Evolutionary conservation across 2,329 filamentous ascomycete genomes (phyloP), one percentile per base, ranked within the genome.

Genomic region (Aotearoamyces nothofagi): DNA sequence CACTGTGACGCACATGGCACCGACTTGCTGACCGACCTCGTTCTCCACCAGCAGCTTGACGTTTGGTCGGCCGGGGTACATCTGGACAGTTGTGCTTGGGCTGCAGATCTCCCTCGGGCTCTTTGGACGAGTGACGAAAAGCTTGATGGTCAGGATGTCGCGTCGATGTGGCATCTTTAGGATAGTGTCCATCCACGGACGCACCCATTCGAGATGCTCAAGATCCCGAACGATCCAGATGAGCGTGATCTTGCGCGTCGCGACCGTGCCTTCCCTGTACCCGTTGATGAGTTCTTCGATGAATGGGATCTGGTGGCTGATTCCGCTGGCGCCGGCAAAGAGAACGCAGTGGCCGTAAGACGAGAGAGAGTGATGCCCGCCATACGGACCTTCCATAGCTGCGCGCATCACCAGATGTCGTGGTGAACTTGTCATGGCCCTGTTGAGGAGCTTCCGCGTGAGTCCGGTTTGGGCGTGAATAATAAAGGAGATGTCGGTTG

Each of bases 181-280:
- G 30, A 96, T 56, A 31, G 60, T 54, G 40, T 78, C 69, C 67
- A 78, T 76, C 77, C 81, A 96, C 4, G 82, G 81, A 5, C 82
- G 72, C 34, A 92, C 80, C 87, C 90, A 96, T 52, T 93, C 83
- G 5, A 96, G 67, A 32, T 87, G 76, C 45, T 93, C 78, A 20
- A 79, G 78, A 31, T 84, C 82, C 36, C 90, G 82, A 39, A 96
- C 79, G 46, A 93, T 77, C 90, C 90, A 96, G 35, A 94, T 71
- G 5, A 96, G 70, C 1, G 78, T 81, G 26, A 96, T 58, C 22
- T 77, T 73, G 29, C 84, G 76, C 3, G 82, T 83, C 4, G 87
- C 84, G 20, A 84, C 73, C 1, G 74, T 84, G 34, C 72, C 69
- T 1, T 69, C 60, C 30, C 71, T 69, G 51, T 68, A 78, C 4